phyloP scores from a whole-genome alignment of 768 basidiomycete species.

The Melanogaster broomeanus region DNA sequence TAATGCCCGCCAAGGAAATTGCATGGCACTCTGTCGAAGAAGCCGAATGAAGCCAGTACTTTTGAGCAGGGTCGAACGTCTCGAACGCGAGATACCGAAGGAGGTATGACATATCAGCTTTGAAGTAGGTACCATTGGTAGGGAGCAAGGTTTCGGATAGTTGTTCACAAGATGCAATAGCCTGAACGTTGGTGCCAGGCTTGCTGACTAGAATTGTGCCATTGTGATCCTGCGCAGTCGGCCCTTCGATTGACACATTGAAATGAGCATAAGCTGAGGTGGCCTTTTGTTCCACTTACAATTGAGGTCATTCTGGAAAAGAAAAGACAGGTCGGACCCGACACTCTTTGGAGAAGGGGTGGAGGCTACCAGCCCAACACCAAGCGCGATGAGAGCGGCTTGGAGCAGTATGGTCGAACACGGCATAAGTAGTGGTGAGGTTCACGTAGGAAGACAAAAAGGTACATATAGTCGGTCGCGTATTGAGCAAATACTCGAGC shows the following conservation, averaged over 20 bases:
- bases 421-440: no score
- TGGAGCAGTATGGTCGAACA: not conserved
- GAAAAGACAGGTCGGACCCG: constrained; percentile 6
- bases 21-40: constrained; percentile 1
- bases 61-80: constrained; percentile 1
- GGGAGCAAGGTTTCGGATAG: constrained; percentile 6
- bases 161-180: constrained; percentile 5
- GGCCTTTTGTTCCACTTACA: constrained; percentile 1
- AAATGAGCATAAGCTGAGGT: not conserved
- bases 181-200: constrained; percentile 2
- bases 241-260: not conserved
- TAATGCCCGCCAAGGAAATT: constrained; percentile 7
- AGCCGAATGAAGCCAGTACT: constrained; percentile 10
- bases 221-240: constrained; percentile 6
- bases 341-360: constrained; percentile 3
- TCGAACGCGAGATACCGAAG: constrained; percentile 11
- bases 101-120: constrained; percentile 6
- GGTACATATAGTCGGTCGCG: no score
- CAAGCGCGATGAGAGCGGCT: not conserved
- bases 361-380: not conserved
- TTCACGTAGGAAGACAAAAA: no score
- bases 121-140: constrained; percentile 9
- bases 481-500: no score
- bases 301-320: constrained; percentile 12
- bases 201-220: constrained; percentile 5